phyloP scores from a whole-genome alignment of 108 stramenopile species.

The Seminavis robusta region DNA sequence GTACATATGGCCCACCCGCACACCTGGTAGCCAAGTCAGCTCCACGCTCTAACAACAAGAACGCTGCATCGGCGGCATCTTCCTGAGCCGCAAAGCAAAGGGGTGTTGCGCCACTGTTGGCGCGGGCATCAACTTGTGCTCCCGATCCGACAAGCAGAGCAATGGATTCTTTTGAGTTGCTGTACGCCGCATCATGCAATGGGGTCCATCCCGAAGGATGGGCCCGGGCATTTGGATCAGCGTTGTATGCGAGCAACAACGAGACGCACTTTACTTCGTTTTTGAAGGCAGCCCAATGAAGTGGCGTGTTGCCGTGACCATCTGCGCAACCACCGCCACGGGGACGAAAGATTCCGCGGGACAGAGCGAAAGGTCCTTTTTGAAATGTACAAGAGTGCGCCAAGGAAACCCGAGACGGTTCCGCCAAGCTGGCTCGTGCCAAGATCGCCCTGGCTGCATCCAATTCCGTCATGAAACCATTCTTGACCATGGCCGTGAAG shows the following conservation, averaged over 20 bases:
- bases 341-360: background rate
- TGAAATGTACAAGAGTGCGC: slow-evolving; percentile 41
- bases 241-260: slow-evolving; percentile 55
- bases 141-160: slow-evolving; percentile 64
- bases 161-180: slow-evolving; percentile 69
- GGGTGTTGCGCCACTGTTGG: slow-evolving; percentile 83
- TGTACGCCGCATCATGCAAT: slow-evolving; percentile 83
- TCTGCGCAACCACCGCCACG: slow-evolving; percentile 37
- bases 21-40: slow-evolving; percentile 76
- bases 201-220: slow-evolving; percentile 89
- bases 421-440: slow-evolving; percentile 27
- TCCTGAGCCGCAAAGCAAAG: slow-evolving; percentile 87
- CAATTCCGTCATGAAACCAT: slow-evolving; percentile 42
- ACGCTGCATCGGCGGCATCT: slow-evolving; percentile 55
- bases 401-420: slow-evolving; percentile 38
- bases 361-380: background rate
- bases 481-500: slow-evolving; percentile 12
- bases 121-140: slow-evolving; percentile 70
- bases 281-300: slow-evolving; percentile 90
- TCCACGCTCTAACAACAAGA: slow-evolving; percentile 59
- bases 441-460: slow-evolving; percentile 49
- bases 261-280: slow-evolving; percentile 66
- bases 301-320: slow-evolving; percentile 85
- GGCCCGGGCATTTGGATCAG: slow-evolving; percentile 73
- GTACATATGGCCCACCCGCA: slow-evolving; percentile 42